Evolutionary conservation across 768 basidiomycete genomes (phyloP), one percentile per base, ranked within the genome.

Genomic region (Candolleomyces efflorescens): DNA sequence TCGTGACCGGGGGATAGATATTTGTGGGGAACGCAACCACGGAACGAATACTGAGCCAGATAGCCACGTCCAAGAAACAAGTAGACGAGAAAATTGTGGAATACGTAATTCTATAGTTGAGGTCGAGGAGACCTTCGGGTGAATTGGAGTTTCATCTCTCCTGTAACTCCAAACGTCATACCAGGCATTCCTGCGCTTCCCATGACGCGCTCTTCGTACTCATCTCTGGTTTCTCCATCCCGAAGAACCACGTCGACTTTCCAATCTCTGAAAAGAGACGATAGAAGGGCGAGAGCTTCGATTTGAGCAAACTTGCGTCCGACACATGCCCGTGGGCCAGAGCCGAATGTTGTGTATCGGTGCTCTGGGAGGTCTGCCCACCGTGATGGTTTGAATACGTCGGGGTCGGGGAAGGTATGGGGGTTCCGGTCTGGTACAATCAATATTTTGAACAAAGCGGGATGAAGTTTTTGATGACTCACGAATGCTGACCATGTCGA

Each of bases 251-350:
- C 46, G 12, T 54, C 52, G 3, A 62, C 49, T 18, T 54, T 36
- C 61, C 61, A 62, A 26, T 62, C 61, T 11, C 61, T 43, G 5
- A 62, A 37, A 11, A 62, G 46, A 13, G 45, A 17, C 5, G 58
- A 27, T 11, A 62, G 24, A 24, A 62, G 53, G 6, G 58, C 43
- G 5, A 62, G 37, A 20, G 58, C 54, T 36, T 62, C 58, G 20
- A 43, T 55, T n/a, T 54, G 53, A 9, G 44, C 41, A 27, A 61
- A 61, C 27, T 59, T 61, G n/a, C 60, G 24, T 5, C 60, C 60
- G 3, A 61, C 44, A 39, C 60, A 61, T 2, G 56, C 43, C 6
- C 57, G 56, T 13, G 60, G 45, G n/a, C 60, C 60, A 22, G 24
- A 49, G 11, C 60, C 60, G 27, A 61, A 61, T 38, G 51, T 54